Percentiles rank a stretch among this genome's conserved stretches.
phyloP scores from a whole-genome alignment of 1,284 basidiomycete genomes.

The Phlebopus sp. region DNA sequence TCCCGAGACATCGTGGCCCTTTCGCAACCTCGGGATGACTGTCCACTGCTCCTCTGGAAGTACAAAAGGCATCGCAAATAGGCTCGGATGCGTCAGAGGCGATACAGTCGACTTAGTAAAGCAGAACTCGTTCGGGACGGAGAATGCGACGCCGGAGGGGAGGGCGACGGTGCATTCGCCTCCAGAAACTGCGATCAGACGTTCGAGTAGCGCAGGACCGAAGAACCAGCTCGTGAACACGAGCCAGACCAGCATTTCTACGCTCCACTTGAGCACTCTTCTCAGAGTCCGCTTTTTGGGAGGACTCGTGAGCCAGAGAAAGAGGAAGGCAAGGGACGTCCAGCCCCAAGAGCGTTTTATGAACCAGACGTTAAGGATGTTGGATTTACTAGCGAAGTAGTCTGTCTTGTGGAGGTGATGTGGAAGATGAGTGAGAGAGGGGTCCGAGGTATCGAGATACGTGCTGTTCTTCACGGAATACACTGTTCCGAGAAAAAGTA shows the following conservation, averaged over 20 bases:
- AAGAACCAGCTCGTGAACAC: conserved; percentile 90
- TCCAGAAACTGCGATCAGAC: conserved; percentile 73
- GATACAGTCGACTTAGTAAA: conserved; percentile 49
- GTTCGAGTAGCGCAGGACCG: conserved; percentile 79
- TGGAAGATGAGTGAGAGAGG: conserved; percentile 62
- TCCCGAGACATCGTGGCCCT: conserved; percentile 92
- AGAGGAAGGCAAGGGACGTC: conserved; percentile 72
- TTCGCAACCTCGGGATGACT: conserved; percentile 56
- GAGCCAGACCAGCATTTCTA: conserved; percentile 71
- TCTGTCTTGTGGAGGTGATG: conserved; percentile 63
- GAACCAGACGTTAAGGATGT: conserved; percentile 81
- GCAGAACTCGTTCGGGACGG: conserved; percentile 64
- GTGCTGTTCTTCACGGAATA: conserved; percentile 53
- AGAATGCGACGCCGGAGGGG: conserved; percentile 52
- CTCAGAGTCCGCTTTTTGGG: conserved; percentile 42
- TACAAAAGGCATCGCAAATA: conserved; percentile 51
- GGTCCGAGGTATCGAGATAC: conserved; percentile 70
- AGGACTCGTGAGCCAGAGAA: conserved; percentile 56
- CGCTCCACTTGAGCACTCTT: conserved; percentile 53
- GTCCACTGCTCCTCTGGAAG: conserved; percentile 43
- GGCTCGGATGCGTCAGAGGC: conserved; percentile 57
- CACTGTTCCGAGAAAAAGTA: conserved; percentile 49
- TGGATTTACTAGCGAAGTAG: conserved; percentile 82
- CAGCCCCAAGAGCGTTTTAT: conserved; percentile 93
- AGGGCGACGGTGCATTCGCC: conserved; percentile 76